Evolutionary conservation across 2,329 filamentous ascomycete species (phyloP).

Genomic region (Ophiostoma novo-ulmi): DNA sequence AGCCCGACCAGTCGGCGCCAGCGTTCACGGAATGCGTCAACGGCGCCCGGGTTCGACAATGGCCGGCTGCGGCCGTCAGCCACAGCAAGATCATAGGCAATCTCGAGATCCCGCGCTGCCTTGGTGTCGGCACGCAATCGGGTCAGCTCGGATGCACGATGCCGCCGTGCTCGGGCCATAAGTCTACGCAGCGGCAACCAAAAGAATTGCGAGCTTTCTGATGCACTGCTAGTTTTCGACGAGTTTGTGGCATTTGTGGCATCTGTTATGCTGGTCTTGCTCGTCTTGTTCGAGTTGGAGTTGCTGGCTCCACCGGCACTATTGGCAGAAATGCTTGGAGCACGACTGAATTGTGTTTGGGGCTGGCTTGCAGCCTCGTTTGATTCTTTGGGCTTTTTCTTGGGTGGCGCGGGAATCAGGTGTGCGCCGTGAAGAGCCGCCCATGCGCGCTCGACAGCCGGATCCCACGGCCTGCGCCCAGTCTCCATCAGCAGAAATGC

Average conservation of each 20-base stretch:
- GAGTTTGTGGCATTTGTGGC: neutral
- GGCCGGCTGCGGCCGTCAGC: conserved; percentile 33
- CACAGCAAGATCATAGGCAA: conserved; percentile 30
- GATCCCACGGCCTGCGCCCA: conserved; percentile 42
- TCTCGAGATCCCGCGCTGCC: conserved; percentile 32
- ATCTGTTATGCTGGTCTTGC: conserved; percentile 25
- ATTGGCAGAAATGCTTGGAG: neutral
- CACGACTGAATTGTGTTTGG: neutral
- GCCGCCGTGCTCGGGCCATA: conserved; percentile 37
- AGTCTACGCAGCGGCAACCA: conserved; percentile 41
- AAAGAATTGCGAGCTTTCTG: conserved; percentile 31
- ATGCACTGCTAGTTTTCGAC: conserved; percentile 23
- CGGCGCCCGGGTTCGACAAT: conserved; percentile 27
- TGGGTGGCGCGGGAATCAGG: conserved; percentile 35
- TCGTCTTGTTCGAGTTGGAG: conserved; percentile 22
- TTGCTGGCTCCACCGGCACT: conserved; percentile 24
- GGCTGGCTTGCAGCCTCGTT: neutral
- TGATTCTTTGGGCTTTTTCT: conserved; percentile 9
- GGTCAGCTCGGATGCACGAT: conserved; percentile 37
- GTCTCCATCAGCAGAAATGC: conserved; percentile 52
- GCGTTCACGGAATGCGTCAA: conserved; percentile 32
- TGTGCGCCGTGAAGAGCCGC: conserved; percentile 42
- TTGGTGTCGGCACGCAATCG: conserved; percentile 33
- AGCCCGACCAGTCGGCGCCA: conserved; percentile 34
- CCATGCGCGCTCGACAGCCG: conserved; percentile 46